Evolutionary conservation across 495 filamentous ascomycete species (phyloP).

Genomic region (Amniculicola lignicola): DNA sequence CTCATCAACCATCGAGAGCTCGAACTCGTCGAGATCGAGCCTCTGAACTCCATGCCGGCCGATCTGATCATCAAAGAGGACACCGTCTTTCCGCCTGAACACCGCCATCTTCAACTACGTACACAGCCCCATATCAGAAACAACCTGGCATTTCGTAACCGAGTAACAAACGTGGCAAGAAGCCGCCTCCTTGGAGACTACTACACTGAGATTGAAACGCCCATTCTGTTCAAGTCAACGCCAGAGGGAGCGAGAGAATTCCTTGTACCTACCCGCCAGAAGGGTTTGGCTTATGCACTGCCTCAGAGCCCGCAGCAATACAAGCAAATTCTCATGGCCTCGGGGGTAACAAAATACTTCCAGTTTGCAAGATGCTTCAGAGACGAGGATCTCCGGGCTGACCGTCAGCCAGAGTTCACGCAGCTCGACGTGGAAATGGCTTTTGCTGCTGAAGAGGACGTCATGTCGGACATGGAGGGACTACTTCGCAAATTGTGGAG

Average conservation of each 20-base stretch:
- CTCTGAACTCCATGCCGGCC: conserved; percentile 71
- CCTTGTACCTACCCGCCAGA: conserved; percentile 78
- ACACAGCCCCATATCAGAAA: conserved; percentile 60
- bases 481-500: conserved; percentile 48
- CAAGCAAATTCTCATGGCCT: conserved; percentile 96
- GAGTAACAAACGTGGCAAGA: conserved; percentile 52
- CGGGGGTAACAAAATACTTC: conserved; percentile 75
- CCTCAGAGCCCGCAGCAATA: conserved; percentile 98
- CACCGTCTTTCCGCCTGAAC: conserved; percentile 66
- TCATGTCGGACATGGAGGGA: conserved; percentile 66
- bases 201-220: conserved; percentile 86
- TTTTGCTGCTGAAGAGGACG: conserved; percentile 69
- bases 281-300: conserved; percentile 78
- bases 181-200: conserved; percentile 46
- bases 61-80: conserved; percentile 71
- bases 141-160: conserved; percentile 59
- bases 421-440: conserved; percentile 94
- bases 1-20: conserved; percentile 55
- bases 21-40: conserved; percentile 58
- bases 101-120: conserved; percentile 82
- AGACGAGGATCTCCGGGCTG: conserved; percentile 89
- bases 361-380: conserved; percentile 95
- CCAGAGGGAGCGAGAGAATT: conserved; percentile 96
- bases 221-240: conserved; percentile 93
- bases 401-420: conserved; percentile 95